Base-by-base conservation (phyloP, 805 yeast genomes). In the Starmera amethionina region DNA sequence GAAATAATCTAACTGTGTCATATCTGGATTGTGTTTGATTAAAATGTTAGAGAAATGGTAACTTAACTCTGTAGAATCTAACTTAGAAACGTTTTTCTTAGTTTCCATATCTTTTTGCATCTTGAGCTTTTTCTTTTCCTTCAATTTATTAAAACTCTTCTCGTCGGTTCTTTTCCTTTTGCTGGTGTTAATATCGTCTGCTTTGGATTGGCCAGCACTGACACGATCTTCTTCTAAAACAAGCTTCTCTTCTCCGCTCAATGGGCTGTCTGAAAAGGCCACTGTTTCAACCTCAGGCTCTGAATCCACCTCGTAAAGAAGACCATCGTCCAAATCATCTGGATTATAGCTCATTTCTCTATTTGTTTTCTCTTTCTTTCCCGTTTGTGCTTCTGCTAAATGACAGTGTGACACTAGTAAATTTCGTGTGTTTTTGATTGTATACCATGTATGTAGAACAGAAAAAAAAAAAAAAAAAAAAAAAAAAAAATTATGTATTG, bases 291-390 rank as follows among this genome's bases (percentile, higher is more conserved):
- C 64, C 14, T 62, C 75, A 32, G 60, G 64, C 14, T 54, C 70
- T 4, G 62, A 49, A 32, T 71, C 74, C 19, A 73, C 65, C 5
- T 67, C 70, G 53, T 82, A 83, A 4, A 70, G 82, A 38, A 86
- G 63, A 3, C 87, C 90, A 55, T 85, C 95, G 39, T 84, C 89
- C 43, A 86, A 65, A 44, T 82, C 95, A 58, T 87, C 95, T 13
- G 72, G 82, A 34, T 56, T 52, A 8, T 46, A 50, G 30, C 31
- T 33, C 37, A 34, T 39, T 13, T 28, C 15, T 32, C 11, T 9
- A 7, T 5, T 9, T 32, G 6, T 32, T 16, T 32, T 16, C 15
- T 9, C 14, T n/a, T 15, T 32, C 34, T 16, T 10, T 32, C 19
- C 15, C 4, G 13, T 10, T 22, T 22, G 7, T 22, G 25, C 7